Evolutionary conservation across 192 early-diverging fungal species (phyloP).

Genomic region (Jimgerdemannia lactiflua): DNA sequence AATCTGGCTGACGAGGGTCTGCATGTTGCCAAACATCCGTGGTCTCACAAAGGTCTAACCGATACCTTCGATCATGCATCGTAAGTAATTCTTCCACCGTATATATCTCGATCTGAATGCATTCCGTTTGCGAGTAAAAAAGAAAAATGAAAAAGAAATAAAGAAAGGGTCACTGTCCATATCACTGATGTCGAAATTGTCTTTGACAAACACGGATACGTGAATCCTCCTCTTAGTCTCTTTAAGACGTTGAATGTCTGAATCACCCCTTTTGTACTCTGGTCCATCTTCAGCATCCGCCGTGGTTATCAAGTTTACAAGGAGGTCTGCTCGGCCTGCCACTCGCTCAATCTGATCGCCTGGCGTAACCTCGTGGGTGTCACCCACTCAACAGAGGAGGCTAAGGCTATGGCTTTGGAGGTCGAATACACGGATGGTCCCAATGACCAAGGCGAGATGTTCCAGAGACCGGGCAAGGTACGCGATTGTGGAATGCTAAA

Average conservation of each 20-base stretch:
- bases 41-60: slow-evolving; percentile 78
- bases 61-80: slow-evolving; percentile 92
- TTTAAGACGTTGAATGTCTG: background rate
- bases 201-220: background rate
- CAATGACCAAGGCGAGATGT: slow-evolving; percentile 89
- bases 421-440: slow-evolving; percentile 92
- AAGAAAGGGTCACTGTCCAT: too few relatives aligned
- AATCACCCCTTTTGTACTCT: slow-evolving; percentile 1
- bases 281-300: slow-evolving; percentile 69
- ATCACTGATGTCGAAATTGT: too few relatives aligned
- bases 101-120: background rate
- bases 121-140: background rate
- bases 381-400: slow-evolving; percentile 89
- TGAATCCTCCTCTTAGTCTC: background rate
- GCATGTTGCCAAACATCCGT: slow-evolving; percentile 87
- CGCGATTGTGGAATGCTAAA: background rate
- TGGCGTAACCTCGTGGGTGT: slow-evolving; percentile 97
- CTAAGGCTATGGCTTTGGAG: slow-evolving; percentile 91
- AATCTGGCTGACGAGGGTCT: slow-evolving; percentile 90
- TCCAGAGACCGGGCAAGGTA: slow-evolving; percentile 87
- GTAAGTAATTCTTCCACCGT: slow-evolving; percentile 33
- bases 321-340: slow-evolving; percentile 97
- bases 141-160: background rate
- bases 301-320: slow-evolving; percentile 99
- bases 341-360: slow-evolving; percentile 90